These are phyloP conservation scores for Dactylonectria macrodidyma DNA, from an alignment of 2,329 filamentous ascomycete genomes.

Conservation along the genomic window DNA sequence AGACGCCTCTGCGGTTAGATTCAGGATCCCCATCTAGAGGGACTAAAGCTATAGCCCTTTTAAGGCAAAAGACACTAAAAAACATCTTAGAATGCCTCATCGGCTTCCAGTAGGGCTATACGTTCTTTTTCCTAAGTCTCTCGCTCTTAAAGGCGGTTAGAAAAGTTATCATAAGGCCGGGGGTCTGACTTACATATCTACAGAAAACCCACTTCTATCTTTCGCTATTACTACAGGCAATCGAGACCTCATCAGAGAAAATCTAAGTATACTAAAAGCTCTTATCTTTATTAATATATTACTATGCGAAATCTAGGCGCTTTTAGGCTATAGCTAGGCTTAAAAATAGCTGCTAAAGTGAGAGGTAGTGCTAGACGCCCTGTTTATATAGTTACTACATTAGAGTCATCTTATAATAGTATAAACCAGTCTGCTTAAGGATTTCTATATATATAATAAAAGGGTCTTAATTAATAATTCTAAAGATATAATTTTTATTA, in stretches of 20 bases:
- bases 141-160: neutral
- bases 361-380: neutral
- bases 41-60: neutral
- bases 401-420: neutral
- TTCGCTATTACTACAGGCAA: neutral
- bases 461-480: neutral
- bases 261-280: neutral
- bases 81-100: neutral
- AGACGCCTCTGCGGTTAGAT: neutral
- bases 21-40: neutral
- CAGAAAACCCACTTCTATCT: neutral
- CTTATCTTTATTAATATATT: neutral
- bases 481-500: neutral
- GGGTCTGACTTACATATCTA: neutral
- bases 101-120: neutral
- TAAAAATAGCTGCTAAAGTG: neutral
- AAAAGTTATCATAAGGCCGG: neutral
- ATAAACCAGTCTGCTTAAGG: neutral
- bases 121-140: neutral
- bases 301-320: neutral
- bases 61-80: neutral
- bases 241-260: neutral
- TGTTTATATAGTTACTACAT: too few species aligned
- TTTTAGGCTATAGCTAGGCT: neutral
- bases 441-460: neutral